Evolutionary conservation across 345 rosid genomes (phyloP), one percentile per base, ranked within the genome.

Genomic region (Stellera chamaejasme): DNA sequence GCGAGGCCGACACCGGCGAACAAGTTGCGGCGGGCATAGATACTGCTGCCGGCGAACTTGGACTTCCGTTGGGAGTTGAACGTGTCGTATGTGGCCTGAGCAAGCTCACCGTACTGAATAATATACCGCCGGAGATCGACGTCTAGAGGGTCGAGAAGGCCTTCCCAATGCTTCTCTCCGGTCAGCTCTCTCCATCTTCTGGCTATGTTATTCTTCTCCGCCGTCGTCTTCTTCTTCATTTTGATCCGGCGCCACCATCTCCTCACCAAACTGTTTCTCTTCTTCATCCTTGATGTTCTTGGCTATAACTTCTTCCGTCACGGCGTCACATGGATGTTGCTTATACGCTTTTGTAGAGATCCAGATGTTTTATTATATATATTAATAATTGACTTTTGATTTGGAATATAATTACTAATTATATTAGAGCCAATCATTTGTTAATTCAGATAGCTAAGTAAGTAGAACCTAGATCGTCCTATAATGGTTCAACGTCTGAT

Each of bases 51-150:
- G 0, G 89, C 84, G 51, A 50, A 85, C 45, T 68, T 76, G 2
- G 96, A 87, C 10, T 43, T 75, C 51, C 76, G 83, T 59, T 85
- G 75, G 12, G 71, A 5, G 47, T 78, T 74, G 70, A 91, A 91
- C 8, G 82, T 73, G 48, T 87, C 94, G 5, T 91, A 87, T 13
- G 91, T 32, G 10, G 94, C 83, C 43, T 87, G 89, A 43, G 86
- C 90, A 89, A 87, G 85, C 66, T 91, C 91, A 0, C 98, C 98
- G 14, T 87, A 87, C 63, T 83, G 96, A 65, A 87, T 63, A 9
- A 87, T 66, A 64, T 75, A 78, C 19, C 68, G 64, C 3, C 98
- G 82, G 65, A 91, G 95, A 73, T 80, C 90, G 36, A 68, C 51
- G 64, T 91, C 82, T 7, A 87, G 78, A 48, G 98, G 98, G 15